Percentiles rank a stretch among this genome's conserved stretches.
Evolutionary conservation across 106 monocot species (phyloP).

Genomic region (Apostasia shenzhenica): DNA sequence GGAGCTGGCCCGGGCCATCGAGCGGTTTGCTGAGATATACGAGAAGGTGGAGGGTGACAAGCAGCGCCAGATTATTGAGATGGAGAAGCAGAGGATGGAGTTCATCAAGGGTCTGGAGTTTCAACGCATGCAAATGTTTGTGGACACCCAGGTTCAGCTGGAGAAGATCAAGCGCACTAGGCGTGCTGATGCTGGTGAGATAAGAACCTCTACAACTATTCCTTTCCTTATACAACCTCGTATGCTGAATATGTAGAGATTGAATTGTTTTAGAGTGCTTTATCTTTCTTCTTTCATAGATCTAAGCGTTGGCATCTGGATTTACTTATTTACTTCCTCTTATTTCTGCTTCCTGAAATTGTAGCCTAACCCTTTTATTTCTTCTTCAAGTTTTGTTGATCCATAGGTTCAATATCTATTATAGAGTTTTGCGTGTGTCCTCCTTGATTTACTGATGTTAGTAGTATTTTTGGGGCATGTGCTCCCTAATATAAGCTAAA

Average conservation of each 20-base stretch:
- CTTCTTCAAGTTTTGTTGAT: too few relatives aligned
- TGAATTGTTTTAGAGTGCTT: neutral
- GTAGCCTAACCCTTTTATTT: too few relatives aligned
- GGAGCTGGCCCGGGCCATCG: conserved; percentile 59
- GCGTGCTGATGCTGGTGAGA: conserved; percentile 7
- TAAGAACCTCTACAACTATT: neutral
- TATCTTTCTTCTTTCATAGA: too few relatives aligned
- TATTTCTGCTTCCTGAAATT: too few relatives aligned
- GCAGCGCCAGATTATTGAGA: conserved; percentile 70
- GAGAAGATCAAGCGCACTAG: conserved; percentile 41
- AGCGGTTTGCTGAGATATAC: conserved; percentile 66
- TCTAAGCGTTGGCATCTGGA: too few relatives aligned
- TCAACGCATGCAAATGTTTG: conserved; percentile 82
- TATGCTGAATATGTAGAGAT: neutral
- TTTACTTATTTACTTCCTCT: too few relatives aligned
- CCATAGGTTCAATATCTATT: too few relatives aligned
- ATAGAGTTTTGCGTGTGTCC: too few relatives aligned
- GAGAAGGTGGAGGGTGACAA: conserved; percentile 75
- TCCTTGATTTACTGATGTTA: too few relatives aligned
- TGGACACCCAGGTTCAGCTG: conserved; percentile 64
- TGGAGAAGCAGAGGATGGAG: conserved; percentile 97
- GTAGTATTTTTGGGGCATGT: too few relatives aligned
- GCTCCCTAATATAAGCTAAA: too few relatives aligned
- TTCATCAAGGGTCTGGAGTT: conserved; percentile 75
- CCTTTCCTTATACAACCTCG: neutral